These are phyloP conservation scores for Nepenthes gracilis DNA, from an alignment of 148 eudicot species.

Conservation along the genomic window DNA sequence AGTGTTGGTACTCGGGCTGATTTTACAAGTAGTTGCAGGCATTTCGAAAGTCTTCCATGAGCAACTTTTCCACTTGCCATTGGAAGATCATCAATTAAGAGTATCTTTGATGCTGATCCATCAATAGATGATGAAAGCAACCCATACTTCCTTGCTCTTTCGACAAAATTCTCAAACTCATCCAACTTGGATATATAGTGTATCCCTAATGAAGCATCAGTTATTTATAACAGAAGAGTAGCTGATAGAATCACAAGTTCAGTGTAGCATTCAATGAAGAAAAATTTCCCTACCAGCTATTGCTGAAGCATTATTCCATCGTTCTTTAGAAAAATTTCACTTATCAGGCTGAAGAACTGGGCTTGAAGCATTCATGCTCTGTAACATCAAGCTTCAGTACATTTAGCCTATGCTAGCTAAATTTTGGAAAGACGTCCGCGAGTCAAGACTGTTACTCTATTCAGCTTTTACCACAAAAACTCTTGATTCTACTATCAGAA, in stretches of 20 bases:
- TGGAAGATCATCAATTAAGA: conserved; percentile 91
- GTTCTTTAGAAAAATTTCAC: no score
- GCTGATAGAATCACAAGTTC: background rate
- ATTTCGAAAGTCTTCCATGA: conserved; percentile 46
- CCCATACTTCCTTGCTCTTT: conserved; percentile 75
- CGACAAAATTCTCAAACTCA: conserved; percentile 85
- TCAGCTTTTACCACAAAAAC: no score
- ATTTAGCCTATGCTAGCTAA: no score
- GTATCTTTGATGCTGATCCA: conserved; percentile 25
- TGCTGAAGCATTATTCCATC: no score
- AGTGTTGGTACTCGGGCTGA: conserved; percentile 76
- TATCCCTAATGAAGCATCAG: conserved; percentile 28
- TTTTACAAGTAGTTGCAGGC: conserved; percentile 72
- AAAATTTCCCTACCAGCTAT: no score
- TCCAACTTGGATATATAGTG: conserved; percentile 82
- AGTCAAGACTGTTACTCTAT: no score
- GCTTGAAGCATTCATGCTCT: no score
- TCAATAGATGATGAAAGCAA: conserved; percentile 32
- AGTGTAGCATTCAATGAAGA: no score
- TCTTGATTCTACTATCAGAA: no score
- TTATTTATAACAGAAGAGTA: background rate
- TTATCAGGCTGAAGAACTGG: no score
- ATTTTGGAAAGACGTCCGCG: no score
- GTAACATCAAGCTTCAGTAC: no score
- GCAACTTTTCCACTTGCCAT: conserved; percentile 61